These are phyloP conservation scores for Ogataea trehalophila DNA, from an alignment of 805 yeast genomes.

Conservation along the genomic window DNA sequence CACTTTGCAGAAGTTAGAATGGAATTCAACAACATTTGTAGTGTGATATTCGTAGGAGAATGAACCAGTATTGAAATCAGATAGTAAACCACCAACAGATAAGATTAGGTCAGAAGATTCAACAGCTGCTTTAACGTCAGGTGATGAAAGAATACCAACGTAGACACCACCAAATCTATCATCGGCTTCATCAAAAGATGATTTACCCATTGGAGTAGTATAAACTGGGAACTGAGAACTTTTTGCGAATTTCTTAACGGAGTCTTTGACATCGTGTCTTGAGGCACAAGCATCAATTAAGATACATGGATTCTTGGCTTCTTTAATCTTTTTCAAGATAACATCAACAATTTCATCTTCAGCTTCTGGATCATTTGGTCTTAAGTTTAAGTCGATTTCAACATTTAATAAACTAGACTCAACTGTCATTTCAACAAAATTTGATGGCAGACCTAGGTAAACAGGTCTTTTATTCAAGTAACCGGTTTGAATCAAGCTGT, in stretches of 20 bases:
- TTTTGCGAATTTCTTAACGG: conserved; percentile 57
- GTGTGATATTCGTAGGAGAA: conserved; percentile 73
- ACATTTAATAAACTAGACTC: conserved; percentile 52
- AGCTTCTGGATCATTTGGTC: conserved; percentile 54
- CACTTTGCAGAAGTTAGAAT: conserved; percentile 69
- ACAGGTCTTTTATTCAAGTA: conserved; percentile 74
- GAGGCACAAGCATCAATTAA: conserved; percentile 85
- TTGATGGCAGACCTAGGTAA: conserved; percentile 78
- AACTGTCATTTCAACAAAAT: conserved; percentile 63
- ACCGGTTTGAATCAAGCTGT: conserved; percentile 69
- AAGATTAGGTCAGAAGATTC: conserved; percentile 71
- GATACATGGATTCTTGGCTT: conserved; percentile 66
- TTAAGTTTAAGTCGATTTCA: conserved; percentile 58
- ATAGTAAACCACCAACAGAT: conserved; percentile 76
- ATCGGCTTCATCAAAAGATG: conserved; percentile 66
- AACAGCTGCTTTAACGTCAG: conserved; percentile 66
- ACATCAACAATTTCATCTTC: conserved; percentile 58
- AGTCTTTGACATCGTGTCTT: conserved; percentile 65
- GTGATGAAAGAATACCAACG: conserved; percentile 74
- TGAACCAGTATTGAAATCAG: conserved; percentile 89
- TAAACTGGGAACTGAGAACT: conserved; percentile 75
- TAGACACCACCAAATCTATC: conserved; percentile 80
- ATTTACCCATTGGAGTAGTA: conserved; percentile 90
- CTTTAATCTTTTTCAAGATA: conserved; percentile 46
- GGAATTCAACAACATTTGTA: conserved; percentile 72